Evolutionary conservation across 345 rosid species (phyloP).

Genomic region (Rhodamnia argentea): DNA sequence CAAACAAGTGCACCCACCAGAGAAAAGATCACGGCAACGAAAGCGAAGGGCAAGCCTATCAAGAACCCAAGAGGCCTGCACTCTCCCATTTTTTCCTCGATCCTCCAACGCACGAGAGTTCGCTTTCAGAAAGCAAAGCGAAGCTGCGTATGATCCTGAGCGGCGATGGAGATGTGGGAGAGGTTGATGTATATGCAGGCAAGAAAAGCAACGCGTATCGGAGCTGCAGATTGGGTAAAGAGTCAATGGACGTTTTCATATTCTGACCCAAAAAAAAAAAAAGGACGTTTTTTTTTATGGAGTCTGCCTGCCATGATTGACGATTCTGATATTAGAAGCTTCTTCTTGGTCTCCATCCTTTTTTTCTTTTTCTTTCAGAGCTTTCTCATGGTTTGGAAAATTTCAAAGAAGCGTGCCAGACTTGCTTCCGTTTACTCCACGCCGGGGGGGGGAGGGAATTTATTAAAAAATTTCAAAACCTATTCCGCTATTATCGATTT

Average conservation of each 20-base stretch:
- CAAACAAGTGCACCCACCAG: slow-evolving; percentile 29
- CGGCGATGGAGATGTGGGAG: background rate
- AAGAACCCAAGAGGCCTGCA: slow-evolving; percentile 34
- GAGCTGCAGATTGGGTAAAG: background rate
- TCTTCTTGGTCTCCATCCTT: background rate
- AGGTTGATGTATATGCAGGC: background rate
- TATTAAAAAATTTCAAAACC: no score
- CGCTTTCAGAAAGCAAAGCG: background rate
- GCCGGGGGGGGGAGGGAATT: no score
- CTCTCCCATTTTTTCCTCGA: slow-evolving; percentile 10
- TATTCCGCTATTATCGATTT: no score
- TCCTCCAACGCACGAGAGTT: background rate
- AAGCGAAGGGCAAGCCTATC: slow-evolving; percentile 29
- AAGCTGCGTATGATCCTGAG: background rate
- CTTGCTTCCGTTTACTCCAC: background rate
- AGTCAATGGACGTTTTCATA: background rate
- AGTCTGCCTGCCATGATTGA: background rate
- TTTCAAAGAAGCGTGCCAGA: background rate
- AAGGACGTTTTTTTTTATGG: no score
- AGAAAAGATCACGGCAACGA: slow-evolving; percentile 20
- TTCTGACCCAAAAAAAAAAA: no score
- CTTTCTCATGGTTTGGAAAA: background rate
- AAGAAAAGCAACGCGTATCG: background rate
- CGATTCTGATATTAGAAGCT: background rate
- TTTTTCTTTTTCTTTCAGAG: background rate